Conservation (phyloP, 345 rosid genomes). For the Moricandia arvensis region DNA sequence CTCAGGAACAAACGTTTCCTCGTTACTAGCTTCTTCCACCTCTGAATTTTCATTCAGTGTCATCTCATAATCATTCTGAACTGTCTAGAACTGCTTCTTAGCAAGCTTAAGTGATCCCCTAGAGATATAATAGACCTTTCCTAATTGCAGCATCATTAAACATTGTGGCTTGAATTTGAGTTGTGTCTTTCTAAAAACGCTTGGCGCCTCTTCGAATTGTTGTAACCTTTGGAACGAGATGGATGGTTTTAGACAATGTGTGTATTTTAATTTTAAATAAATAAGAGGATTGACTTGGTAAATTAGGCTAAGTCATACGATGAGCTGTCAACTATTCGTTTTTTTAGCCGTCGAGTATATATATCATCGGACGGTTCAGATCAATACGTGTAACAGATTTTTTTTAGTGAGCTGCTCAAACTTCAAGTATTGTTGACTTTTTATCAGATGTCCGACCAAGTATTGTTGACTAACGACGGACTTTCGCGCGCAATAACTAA, state of each 20-base stretch:
- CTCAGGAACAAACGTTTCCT: constrained; percentile 70
- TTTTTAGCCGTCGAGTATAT: not conserved
- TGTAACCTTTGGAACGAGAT: not conserved
- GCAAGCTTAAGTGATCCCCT: constrained; percentile 81
- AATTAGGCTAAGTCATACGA: not conserved
- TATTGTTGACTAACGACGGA: constrained; percentile 18
- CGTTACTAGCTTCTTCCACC: constrained; percentile 76
- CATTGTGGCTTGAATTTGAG: constrained; percentile 97
- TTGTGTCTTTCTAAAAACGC: not conserved
- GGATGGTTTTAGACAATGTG: not conserved
- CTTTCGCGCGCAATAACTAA: not conserved
- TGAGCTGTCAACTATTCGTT: constrained; percentile 21
- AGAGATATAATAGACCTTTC: constrained; percentile 85
- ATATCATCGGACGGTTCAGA: constrained; percentile 17
- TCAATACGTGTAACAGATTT: no score
- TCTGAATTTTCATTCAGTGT: constrained; percentile 78
- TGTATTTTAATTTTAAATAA: not conserved
- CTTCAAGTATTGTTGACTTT: constrained; percentile 20
- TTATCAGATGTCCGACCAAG: no score
- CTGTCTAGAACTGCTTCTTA: constrained; percentile 83
- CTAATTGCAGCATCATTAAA: constrained; percentile 88
- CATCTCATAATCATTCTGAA: constrained; percentile 95
- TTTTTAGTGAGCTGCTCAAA: constrained; percentile 12
- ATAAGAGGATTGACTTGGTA: constrained; percentile 3
- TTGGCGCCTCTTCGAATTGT: not conserved